Base-by-base conservation (phyloP, 2,329 filamentous ascomycete species). In the Fusarium sp. region DNA sequence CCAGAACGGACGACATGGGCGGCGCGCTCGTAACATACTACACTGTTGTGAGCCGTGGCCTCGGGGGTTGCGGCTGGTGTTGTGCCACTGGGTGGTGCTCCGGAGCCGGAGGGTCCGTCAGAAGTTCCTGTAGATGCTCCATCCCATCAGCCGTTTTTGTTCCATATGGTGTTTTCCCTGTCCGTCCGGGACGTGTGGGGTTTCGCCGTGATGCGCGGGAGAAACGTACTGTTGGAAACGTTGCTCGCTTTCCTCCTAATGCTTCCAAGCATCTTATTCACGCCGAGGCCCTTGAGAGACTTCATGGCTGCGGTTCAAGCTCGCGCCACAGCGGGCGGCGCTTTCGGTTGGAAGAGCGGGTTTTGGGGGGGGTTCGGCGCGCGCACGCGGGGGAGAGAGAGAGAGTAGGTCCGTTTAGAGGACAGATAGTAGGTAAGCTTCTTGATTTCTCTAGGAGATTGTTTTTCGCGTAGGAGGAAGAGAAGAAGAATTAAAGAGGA, bases 1-100 rank as follows among this genome's bases (percentile, higher is more conserved):
- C 47, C 62, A 64, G 63, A 52, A 18, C 18, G 24, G 47, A 67
- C 52, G 56, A 69, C 27, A 67, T 31, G 35, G 50, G 59, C 37
- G 38, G 8, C 59, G 69, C 64, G 60, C 71, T 52, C n/a, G 37
- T 66, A 52, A 74, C 89, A 81, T 89, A 93, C 92, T 83, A 94
- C 91, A 79, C 87, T 92, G 76, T 89, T 88, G 61, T 87, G 83
- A 52, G 90, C 92, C 78, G 89, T 91, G 68, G 87, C 89, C 83
- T 94, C 93, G 64, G 93, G 93, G 16, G 89, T 89, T 77, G 92
- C 90, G 69, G 85, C 85, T 14, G 80, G 75, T n/a, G 77, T 79
- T 29, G 78, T 72, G 45, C 60, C 71, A 42, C 85, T 84, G 13
- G 79, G 73, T 50, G 77, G 73, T 34, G 75, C 59, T 45, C 42